These are phyloP conservation scores for Jaapia argillacea DNA, from an alignment of 768 basidiomycete genomes.

Conservation along the genomic window DNA sequence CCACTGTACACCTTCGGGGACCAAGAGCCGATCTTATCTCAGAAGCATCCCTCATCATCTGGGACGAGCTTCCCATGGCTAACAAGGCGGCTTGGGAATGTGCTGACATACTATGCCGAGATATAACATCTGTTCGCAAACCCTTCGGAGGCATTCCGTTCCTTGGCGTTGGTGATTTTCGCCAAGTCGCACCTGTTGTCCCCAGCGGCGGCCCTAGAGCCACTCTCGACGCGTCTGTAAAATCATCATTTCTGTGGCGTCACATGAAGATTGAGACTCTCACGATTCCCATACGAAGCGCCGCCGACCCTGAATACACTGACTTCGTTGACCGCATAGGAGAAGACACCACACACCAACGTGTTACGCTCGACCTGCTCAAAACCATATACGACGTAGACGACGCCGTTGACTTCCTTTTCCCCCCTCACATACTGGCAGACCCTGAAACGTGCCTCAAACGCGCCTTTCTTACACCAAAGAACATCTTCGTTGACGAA, in stretches of 20 bases:
- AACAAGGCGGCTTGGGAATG: constrained; percentile 23
- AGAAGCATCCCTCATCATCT: constrained; percentile 21
- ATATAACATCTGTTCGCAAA: constrained; percentile 14
- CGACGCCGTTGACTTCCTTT: constrained; percentile 18
- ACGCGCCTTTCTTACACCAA: constrained; percentile 27
- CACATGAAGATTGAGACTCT: constrained; percentile 19
- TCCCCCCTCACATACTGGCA: constrained; percentile 13
- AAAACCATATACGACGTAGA: constrained; percentile 5
- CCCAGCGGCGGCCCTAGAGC: constrained; percentile 16
- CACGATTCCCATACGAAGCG: constrained; percentile 24
- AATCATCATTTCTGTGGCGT: constrained; percentile 23
- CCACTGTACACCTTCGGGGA: constrained; percentile 17
- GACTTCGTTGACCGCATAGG: constrained; percentile 28
- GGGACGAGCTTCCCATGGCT: constrained; percentile 35
- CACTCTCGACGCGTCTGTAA: constrained; percentile 25
- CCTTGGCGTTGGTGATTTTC: constrained; percentile 28
- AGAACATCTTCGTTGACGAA: constrained; percentile 23
- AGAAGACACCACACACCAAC: constrained; percentile 17
- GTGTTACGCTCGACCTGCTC: constrained; percentile 16
- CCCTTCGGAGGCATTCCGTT: constrained; percentile 29
- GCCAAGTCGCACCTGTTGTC: constrained; percentile 31
- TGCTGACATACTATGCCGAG: constrained; percentile 22
- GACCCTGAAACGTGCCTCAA: constrained; percentile 17
- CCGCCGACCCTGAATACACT: constrained; percentile 24
- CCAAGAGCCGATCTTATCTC: constrained; percentile 23